Base-by-base conservation (phyloP, 768 basidiomycete species). In the Russula sp. region DNA sequence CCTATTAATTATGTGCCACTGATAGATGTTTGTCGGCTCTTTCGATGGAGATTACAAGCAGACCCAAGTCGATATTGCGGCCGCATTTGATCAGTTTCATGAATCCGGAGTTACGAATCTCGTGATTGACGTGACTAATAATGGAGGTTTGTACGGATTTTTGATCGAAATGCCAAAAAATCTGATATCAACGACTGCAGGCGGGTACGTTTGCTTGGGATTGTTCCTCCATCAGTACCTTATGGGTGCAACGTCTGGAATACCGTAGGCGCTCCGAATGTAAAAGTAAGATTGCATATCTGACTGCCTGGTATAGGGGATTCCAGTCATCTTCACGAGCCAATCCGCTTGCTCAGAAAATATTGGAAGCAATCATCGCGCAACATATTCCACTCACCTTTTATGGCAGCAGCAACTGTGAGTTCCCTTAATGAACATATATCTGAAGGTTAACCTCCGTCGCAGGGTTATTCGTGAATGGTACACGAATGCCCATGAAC, bases 151-250 rank as follows among this genome's bases (percentile, higher is more conserved):
- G 79, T 63, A 44, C 18, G 16, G 32, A 20, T 32, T n/a, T 30
- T 20, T 36, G n/a, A 40, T 42, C 20, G 36, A 13, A 22, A 32
- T 20, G 8, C 30, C n/a, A 16, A 5, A 30, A 16, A 18, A 2
- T 52, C 28, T 63, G 42, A 62, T 16, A 2, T 18, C 9, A 5
- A 22, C 26, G 1, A 13, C 24, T 5, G 30, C 34, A 68, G 84
- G 84, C 61, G 86, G 86, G 28, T 84, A 80, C 61, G 78, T 87
- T 9, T 87, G 85, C 70, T 77, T 87, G 10, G 85, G 84, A 3
- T 78, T 81, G 44, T 86, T 84, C 76, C 73, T 88, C 50, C 83
- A 84, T 67, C 78, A 79, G 57, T 85, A 78, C 69, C 77, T 88
- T 26, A 78, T 79, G 8, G 85, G 84, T 9, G 75, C 76, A 0